Evolutionary conservation across 352 stramenopile species (phyloP).

Genomic region (Plasmopara viticola): DNA sequence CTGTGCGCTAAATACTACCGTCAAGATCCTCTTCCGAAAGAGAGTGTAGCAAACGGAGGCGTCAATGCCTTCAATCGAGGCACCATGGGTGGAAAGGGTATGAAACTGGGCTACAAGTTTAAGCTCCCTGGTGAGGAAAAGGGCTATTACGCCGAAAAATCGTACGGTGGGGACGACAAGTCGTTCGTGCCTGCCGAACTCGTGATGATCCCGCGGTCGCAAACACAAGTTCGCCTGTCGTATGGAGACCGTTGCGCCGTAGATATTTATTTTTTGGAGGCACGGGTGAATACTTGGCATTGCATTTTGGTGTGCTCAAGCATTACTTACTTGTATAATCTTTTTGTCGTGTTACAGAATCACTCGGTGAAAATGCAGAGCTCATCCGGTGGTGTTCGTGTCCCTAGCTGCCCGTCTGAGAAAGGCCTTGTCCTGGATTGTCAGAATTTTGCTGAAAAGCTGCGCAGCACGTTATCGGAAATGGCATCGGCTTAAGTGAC

Average conservation of each 20-base stretch:
- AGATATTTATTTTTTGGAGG: conserved; percentile 90
- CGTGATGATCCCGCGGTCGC: conserved; percentile 77
- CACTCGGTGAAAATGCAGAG: conserved; percentile 81
- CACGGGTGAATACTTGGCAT: conserved; percentile 12
- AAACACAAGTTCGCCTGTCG: conserved; percentile 77
- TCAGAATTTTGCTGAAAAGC: conserved; percentile 75
- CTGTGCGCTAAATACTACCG: conserved; percentile 81
- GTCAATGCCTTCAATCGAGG: conserved; percentile 51
- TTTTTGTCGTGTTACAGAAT: conserved; percentile 37
- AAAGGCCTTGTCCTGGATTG: conserved; percentile 65
- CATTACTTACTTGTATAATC: conserved; percentile 8
- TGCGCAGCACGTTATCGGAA: conserved; percentile 77
- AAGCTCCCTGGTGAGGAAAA: conserved; percentile 83
- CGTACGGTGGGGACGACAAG: conserved; percentile 79
- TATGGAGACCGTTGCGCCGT: conserved; percentile 81
- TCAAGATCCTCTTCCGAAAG: conserved; percentile 47
- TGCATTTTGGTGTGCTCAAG: not conserved
- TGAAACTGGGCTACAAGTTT: conserved; percentile 84
- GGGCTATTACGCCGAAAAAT: conserved; percentile 80
- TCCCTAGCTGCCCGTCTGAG: conserved; percentile 69
- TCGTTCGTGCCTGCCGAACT: conserved; percentile 79
- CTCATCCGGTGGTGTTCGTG: conserved; percentile 63
- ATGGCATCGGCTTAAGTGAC: conserved; percentile 68
- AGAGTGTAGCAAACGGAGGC: conserved; percentile 24
- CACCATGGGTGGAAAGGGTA: conserved; percentile 78